phyloP scores from a whole-genome alignment of 225 moss, liverwort and hornwort genomes.

The Pleurozium schreberi region DNA sequence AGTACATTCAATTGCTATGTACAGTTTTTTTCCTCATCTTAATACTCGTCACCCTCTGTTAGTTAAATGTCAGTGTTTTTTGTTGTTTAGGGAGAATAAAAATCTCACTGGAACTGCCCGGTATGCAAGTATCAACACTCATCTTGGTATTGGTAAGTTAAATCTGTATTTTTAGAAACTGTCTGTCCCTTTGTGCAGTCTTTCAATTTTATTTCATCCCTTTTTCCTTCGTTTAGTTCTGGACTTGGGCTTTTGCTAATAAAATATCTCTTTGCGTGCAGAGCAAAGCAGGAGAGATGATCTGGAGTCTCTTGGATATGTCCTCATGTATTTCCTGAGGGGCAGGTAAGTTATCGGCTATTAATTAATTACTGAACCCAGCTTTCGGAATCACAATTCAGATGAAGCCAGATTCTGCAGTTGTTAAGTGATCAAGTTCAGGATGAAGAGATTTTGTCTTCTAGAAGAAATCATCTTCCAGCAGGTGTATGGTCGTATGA shows the following conservation, averaged over 20 bases:
- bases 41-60: not conserved
- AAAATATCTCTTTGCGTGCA: conserved; percentile 3
- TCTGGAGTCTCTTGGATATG: conserved; percentile 47
- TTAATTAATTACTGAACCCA: not conserved
- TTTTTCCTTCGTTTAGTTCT: not conserved
- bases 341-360: conserved; percentile 42
- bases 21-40: not conserved
- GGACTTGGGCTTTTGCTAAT: not conserved
- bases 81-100: conserved; percentile 67
- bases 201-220: not conserved
- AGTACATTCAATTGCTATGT: not conserved
- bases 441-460: not conserved
- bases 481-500: not conserved
- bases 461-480: not conserved
- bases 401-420: not conserved
- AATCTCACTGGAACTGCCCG: conserved; percentile 67
- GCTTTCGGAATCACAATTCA: not conserved
- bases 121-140: conserved; percentile 45
- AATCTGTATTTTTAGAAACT: not conserved
- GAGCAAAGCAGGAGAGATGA: conserved; percentile 52
- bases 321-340: conserved; percentile 46
- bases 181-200: not conserved
- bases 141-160: conserved; percentile 58
- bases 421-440: not conserved
- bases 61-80: not conserved